Percentiles rank a stretch among this genome's conserved stretches.
Evolutionary conservation across 73 alveolate species (phyloP).

Genomic region (Strombidium stylifer): DNA sequence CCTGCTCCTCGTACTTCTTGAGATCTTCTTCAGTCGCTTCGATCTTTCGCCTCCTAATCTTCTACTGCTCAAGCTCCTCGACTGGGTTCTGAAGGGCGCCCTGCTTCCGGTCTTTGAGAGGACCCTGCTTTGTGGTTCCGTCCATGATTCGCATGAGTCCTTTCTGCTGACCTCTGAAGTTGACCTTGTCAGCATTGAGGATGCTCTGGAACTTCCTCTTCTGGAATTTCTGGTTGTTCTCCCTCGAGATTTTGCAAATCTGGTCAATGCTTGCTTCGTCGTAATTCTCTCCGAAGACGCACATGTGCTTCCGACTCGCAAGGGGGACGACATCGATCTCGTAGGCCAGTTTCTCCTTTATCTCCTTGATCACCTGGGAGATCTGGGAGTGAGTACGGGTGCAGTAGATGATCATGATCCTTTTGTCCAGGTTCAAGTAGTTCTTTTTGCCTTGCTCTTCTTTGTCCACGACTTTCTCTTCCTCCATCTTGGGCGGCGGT

Average conservation of each 20-base stretch:
- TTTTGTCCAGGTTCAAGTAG: background rate
- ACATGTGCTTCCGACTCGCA: constrained; percentile 11
- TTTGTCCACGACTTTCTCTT: background rate
- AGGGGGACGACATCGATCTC: constrained; percentile 3
- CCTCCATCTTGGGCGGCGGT: background rate
- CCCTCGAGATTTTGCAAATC: background rate
- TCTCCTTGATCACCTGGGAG: constrained; percentile 16
- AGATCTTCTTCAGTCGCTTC: background rate
- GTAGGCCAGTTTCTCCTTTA: constrained; percentile 22
- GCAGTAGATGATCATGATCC: constrained; percentile 28
- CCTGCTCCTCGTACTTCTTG: background rate
- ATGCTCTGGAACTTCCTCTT: background rate
- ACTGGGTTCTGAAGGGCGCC: background rate
- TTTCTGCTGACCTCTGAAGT: constrained; percentile 16
- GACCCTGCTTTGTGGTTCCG: background rate
- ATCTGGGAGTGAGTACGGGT: constrained; percentile 35
- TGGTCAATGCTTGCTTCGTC: background rate
- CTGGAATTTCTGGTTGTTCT: background rate
- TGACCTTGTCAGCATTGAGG: constrained; percentile 3
- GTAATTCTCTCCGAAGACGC: constrained; percentile 1
- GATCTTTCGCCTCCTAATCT: background rate
- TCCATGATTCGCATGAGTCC: constrained; percentile 14
- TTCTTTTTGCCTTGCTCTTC: background rate
- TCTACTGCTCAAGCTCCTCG: background rate
- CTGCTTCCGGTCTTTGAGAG: background rate